phyloP scores from a whole-genome alignment of 1,284 basidiomycete species.

The Tilletia indica region DNA sequence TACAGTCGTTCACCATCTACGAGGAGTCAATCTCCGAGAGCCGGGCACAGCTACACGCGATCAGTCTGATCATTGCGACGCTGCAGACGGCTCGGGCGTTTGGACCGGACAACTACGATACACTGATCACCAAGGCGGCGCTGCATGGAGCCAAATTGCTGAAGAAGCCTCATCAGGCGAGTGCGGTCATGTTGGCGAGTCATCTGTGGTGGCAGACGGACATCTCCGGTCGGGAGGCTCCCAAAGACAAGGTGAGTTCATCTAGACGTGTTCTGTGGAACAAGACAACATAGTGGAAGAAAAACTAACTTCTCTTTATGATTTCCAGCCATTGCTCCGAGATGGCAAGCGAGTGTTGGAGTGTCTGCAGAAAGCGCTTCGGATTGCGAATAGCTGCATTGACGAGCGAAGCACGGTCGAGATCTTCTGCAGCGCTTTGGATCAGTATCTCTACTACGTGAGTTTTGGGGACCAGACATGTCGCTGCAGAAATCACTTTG shows the following conservation, averaged over 20 bases:
- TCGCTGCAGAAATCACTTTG: neutral
- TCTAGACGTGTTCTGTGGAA: too few relatives aligned
- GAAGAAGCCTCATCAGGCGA: conserved; percentile 54
- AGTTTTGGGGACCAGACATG: conserved; percentile 10
- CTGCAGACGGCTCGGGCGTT: conserved; percentile 50
- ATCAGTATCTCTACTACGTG: conserved; percentile 53
- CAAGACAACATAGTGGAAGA: neutral
- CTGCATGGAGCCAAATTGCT: conserved; percentile 52
- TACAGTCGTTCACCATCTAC: conserved; percentile 54
- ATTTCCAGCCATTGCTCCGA: conserved; percentile 34
- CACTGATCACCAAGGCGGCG: conserved; percentile 53
- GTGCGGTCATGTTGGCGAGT: conserved; percentile 54
- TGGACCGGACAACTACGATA: conserved; percentile 51
- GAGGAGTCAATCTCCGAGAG: conserved; percentile 54
- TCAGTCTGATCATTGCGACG: conserved; percentile 49
- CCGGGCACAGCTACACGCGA: conserved; percentile 50
- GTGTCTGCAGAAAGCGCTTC: conserved; percentile 52
- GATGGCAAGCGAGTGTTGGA: conserved; percentile 54
- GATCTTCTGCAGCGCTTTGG: conserved; percentile 52
- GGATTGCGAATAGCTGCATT: conserved; percentile 54
- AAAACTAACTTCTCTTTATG: too few relatives aligned
- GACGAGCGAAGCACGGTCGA: conserved; percentile 52
- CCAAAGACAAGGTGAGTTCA: conserved; percentile 22
- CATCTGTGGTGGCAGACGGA: conserved; percentile 55
- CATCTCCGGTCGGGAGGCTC: conserved; percentile 29